These are phyloP conservation scores for Debaryomyces sp. DNA, from an alignment of 1,139 yeast genomes.

Conservation along the genomic window DNA sequence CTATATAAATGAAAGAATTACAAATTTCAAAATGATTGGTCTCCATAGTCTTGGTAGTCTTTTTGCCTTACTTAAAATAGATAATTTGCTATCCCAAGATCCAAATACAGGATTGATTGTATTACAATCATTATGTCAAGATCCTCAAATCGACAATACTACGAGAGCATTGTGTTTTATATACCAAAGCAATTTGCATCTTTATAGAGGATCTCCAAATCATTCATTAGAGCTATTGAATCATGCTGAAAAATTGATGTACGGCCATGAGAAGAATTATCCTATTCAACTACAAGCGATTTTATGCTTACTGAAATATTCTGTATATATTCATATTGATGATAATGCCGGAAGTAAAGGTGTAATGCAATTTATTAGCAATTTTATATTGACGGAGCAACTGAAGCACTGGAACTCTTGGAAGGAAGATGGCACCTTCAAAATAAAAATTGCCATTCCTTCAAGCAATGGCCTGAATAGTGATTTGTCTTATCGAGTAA, in stretches of 20 bases:
- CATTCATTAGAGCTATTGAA: conserved; percentile 17
- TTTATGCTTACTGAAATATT: conserved; percentile 23
- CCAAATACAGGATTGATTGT: conserved; percentile 26
- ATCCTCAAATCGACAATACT: conserved; percentile 16
- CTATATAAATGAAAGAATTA: conserved; percentile 30
- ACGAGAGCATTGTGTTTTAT: conserved; percentile 25
- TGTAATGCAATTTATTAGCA: conserved; percentile 27
- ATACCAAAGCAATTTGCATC: conserved; percentile 25
- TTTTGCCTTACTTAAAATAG: conserved; percentile 32
- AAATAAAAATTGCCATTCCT: conserved; percentile 6
- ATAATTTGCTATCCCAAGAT: conserved; percentile 27
- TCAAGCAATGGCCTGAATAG: not conserved
- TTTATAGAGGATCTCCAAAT: conserved; percentile 32
- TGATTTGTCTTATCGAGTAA: conserved; percentile 16
- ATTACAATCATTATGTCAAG: conserved; percentile 23
- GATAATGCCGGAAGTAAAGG: conserved; percentile 22
- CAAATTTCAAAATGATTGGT: conserved; percentile 19
- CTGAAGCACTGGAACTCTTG: conserved; percentile 24
- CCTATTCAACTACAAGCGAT: conserved; percentile 38
- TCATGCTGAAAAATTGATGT: conserved; percentile 16
- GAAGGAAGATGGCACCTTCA: conserved; percentile 29
- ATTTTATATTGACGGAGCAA: conserved; percentile 27
- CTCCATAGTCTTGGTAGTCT: conserved; percentile 20
- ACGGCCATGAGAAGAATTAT: conserved; percentile 5
- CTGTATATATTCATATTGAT: conserved; percentile 27